Conservation (phyloP, 352 stramenopile species). For the Phytophthora hibernalis region DNA sequence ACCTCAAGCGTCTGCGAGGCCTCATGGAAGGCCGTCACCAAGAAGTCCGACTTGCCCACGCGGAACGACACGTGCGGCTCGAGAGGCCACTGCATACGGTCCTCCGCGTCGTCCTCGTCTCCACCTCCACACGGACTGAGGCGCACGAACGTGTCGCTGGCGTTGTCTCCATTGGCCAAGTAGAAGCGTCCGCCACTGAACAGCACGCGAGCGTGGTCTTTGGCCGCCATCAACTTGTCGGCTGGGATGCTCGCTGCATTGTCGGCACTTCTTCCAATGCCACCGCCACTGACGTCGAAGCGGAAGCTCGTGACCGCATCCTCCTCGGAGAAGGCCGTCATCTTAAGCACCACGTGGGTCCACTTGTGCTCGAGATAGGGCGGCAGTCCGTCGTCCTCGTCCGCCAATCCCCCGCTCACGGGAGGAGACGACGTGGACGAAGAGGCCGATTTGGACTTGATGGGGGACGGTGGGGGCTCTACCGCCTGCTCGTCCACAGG, state of each 20-base stretch:
- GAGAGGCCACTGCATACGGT: slow-evolving; percentile 85
- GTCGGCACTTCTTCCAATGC: slow-evolving; percentile 53
- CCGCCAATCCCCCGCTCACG: slow-evolving; percentile 18
- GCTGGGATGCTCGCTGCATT: slow-evolving; percentile 80
- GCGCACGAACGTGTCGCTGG: slow-evolving; percentile 76
- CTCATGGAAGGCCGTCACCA: slow-evolving; percentile 67
- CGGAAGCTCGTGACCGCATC: slow-evolving; percentile 80
- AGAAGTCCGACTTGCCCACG: slow-evolving; percentile 84
- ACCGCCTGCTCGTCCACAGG: slow-evolving; percentile 22
- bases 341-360: slow-evolving; percentile 85
- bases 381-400: slow-evolving; percentile 34
- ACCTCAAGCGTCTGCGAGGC: slow-evolving; percentile 63
- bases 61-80: slow-evolving; percentile 69
- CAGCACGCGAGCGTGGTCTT: slow-evolving; percentile 66
- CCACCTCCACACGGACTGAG: slow-evolving; percentile 48
- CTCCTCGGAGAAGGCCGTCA: slow-evolving; percentile 82
- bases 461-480: slow-evolving; percentile 18
- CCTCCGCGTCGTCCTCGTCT: slow-evolving; percentile 51
- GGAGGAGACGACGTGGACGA: slow-evolving; percentile 22
- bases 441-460: slow-evolving; percentile 5
- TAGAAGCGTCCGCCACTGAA: slow-evolving; percentile 73
- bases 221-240: slow-evolving; percentile 63
- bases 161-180: slow-evolving; percentile 55
- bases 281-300: slow-evolving; percentile 58
- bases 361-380: slow-evolving; percentile 54